Base-by-base conservation (phyloP, 352 stramenopile genomes). In the Pilasporangium apinafurcum region DNA sequence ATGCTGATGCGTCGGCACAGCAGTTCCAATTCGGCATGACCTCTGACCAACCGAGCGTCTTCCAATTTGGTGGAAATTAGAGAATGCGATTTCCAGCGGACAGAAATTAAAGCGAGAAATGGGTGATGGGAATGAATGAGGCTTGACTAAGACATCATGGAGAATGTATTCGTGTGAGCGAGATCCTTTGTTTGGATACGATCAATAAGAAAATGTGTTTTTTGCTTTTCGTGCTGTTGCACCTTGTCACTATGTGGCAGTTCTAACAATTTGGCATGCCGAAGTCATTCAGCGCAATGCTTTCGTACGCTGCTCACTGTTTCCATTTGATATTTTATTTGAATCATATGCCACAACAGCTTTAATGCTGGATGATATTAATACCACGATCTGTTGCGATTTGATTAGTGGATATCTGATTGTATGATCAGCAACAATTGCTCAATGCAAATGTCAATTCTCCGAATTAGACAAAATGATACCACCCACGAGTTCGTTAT, bases 11-110 rank as follows among this genome's bases (percentile, higher is more conserved):
- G 27, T 83, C 76, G 30, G 70, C 68, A 37, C 68, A 85, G 51
- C 80, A 90, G 61, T 92, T 92, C 53, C 70, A 82, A 47, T 92
- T 92, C 48, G 80, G 80, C 41, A 63, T 76, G 38, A 48, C 37
- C 34, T 53, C 65, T 20, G 63, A 75, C 50, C 68, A 89, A 57
- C 73, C 75, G n/a, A 86, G 62, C 39, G 66, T 86, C 53, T 92
- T 90, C 61, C 74, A 90, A 57, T 92, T 92, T 56, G 79, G 75
- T 37, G 62, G 77, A 56, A 86, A 84, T 67, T 83, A 77, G 61
- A 36, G 28, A 52, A 44, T 20, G 16, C 14, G 20, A 38, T 7
- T 13, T 17, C 33, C 30, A 22, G 21, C 13, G 27, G 47, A 28
- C 48, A 60, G 9, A 44, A 25, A 56, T 56, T 50, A 55, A 51